These are phyloP conservation scores for Podospora conica DNA, from an alignment of 495 filamentous ascomycete species.

Conservation along the genomic window DNA sequence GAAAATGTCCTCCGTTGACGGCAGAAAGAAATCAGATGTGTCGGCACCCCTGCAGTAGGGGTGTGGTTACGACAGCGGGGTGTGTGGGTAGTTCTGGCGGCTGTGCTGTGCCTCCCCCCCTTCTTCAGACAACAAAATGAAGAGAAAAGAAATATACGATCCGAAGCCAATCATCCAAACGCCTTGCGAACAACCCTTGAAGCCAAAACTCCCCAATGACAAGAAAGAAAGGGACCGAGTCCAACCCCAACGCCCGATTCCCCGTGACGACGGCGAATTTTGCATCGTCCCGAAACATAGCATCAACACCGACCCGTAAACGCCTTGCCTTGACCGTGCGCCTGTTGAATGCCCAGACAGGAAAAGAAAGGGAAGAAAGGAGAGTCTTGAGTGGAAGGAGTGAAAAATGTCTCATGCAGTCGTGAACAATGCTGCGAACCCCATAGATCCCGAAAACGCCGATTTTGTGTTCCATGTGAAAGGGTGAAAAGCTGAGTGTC, in stretches of 20 bases:
- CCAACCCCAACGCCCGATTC: neutral
- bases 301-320: neutral
- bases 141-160: neutral
- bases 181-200: neutral
- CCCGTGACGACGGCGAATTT: neutral
- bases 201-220: neutral
- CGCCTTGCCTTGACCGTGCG: neutral
- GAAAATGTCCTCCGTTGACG: neutral
- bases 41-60: neutral
- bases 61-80: neutral
- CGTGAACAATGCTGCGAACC: neutral
- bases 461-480: neutral
- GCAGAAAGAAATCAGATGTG: neutral
- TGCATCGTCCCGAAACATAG: neutral
- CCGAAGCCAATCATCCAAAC: neutral
- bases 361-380: slow-evolving; percentile 5
- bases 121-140: neutral
- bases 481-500: neutral
- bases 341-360: neutral
- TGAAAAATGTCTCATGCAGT: slow-evolving; percentile 8
- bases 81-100: neutral
- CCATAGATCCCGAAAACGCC: neutral
- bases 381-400: neutral
- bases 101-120: neutral
- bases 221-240: neutral